Evolutionary conservation across 345 rosid species (phyloP), one percentile per base, ranked within the genome.

Genomic region (Gynandropsis gynandra): DNA sequence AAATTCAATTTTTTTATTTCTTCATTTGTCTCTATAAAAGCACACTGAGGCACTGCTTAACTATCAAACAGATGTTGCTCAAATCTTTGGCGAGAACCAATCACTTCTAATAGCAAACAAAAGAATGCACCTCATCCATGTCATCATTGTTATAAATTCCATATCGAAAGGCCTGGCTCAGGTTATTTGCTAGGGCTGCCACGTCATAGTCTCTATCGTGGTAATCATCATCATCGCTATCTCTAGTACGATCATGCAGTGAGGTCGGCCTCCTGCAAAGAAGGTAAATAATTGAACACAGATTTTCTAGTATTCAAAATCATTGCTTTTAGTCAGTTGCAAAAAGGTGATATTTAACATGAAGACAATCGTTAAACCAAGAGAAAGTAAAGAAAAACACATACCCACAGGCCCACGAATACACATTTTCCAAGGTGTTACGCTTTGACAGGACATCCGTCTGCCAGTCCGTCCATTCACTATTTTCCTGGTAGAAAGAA

Each of bases 171-270:
- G 95, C 97, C 77, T 85, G 90, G 61, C 86, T 89, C 56, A 89
- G 72, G 63, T 89, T 85, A 68, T 80, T 89, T 67, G 95, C 95
- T 43, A 89, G 71, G 60, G 85, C 93, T 39, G 95, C 89, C 70
- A 83, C 95, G 72, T 89, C 95, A 67, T 81, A 89, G 65, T 89
- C 97, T 72, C 97, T 81, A 63, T 89, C 92, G 51, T 81, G 97
- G 63, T 83, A 83, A 74, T 83, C 95, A 69, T 83, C 97, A 56
- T 85, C 97, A 71, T 83, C 94, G 41, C 95, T 85, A 68, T 89
- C 95, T 73, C 90, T 81, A 38, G 62, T 69, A 40, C 80, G 83
- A 62, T 89, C 95, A 50, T 80, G 93, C 57, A 81, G 68, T 41
- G 90, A 81, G 27, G 90, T 81, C 39, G 95, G 97, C 61, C 94